phyloP scores from a whole-genome alignment of 495 filamentous ascomycete species.

The Aspergillus bertholletiae region DNA sequence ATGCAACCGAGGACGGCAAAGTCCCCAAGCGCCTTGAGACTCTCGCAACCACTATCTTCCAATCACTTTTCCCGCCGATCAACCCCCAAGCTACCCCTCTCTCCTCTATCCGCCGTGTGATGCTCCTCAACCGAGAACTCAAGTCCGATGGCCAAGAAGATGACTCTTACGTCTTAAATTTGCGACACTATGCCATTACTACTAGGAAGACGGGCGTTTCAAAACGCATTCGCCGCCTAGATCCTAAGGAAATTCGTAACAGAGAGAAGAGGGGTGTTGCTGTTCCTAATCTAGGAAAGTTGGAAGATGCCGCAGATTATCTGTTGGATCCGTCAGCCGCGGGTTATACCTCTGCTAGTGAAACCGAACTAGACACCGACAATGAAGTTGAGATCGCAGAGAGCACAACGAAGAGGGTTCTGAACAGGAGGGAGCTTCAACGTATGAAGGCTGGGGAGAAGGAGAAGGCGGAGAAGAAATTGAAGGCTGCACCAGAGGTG shows the following conservation, averaged over 20 bases:
- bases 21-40: constrained; percentile 83
- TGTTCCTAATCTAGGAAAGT: constrained; percentile 82
- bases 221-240: constrained; percentile 73
- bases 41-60: constrained; percentile 91
- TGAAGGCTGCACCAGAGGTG: constrained; percentile 35
- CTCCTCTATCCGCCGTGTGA: constrained; percentile 79
- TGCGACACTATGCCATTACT: constrained; percentile 92
- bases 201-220: constrained; percentile 84
- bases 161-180: constrained; percentile 77
- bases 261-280: constrained; percentile 61
- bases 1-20: constrained; percentile 53
- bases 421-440: constrained; percentile 61
- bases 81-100: constrained; percentile 87
- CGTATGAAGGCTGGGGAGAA: constrained; percentile 43
- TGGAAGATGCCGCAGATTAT: constrained; percentile 94
- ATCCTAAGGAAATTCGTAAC: constrained; percentile 75
- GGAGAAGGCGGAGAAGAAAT: constrained; percentile 35
- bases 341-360: constrained; percentile 89
- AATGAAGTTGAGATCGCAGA: constrained; percentile 91
- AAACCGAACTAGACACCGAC: constrained; percentile 89
- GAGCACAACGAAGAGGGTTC: constrained; percentile 62
- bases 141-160: constrained; percentile 46
- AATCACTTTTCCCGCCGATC: constrained; percentile 94
- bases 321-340: constrained; percentile 81
- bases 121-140: constrained; percentile 81